Evolutionary conservation across 768 basidiomycete genomes (phyloP), one percentile per base, ranked within the genome.

Genomic region (Leccinum incarnatum): DNA sequence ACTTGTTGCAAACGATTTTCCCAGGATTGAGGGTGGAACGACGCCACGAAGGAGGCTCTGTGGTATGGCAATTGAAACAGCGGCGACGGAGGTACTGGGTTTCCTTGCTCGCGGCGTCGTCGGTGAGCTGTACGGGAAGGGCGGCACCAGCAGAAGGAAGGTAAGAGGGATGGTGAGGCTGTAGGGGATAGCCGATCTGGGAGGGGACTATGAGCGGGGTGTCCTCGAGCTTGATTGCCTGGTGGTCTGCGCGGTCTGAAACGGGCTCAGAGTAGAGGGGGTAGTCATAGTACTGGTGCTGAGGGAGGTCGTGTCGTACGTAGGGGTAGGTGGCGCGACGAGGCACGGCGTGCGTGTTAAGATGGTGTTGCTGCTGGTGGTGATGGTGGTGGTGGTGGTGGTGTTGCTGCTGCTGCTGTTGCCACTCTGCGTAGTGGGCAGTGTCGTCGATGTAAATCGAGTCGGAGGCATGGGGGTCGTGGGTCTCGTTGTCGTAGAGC

Each of bases 1-100:
- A 94, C 78, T 94, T 94, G 81, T 94, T 94, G 82, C 92, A 94
- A 48, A 94, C 92, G 68, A 94, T 94, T 75, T 94, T 94, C 63
- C 92, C 92, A 0, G 89, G 90, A 73, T 92, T 91, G 68, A 94
- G 86, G 5, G 92, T 93, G 30, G 85, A 88, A 48, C 92, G 84
- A 55, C 92, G 87, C 92, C 92, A 94, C 25, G 84, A 87, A 7
- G 92, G 92, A 0, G 92, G 92, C 70, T 94, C 92, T 2, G 92
- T 94, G 19, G 92, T 92, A 70, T 92, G 91, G 76, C 92, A 94
- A 75, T 94, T 94, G 80, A 88, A 91, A 76, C 92, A 94, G 9
- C 91, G 81, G 40, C 92, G 81, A 23, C 92, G 89, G 56, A 94
- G 86, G 70, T 91, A 93, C 75, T 94, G 92, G 0, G 92, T 94